Evolutionary conservation across 2,329 filamentous ascomycete genomes (phyloP).

Genomic region (Ceratocystis diversiconidia): DNA sequence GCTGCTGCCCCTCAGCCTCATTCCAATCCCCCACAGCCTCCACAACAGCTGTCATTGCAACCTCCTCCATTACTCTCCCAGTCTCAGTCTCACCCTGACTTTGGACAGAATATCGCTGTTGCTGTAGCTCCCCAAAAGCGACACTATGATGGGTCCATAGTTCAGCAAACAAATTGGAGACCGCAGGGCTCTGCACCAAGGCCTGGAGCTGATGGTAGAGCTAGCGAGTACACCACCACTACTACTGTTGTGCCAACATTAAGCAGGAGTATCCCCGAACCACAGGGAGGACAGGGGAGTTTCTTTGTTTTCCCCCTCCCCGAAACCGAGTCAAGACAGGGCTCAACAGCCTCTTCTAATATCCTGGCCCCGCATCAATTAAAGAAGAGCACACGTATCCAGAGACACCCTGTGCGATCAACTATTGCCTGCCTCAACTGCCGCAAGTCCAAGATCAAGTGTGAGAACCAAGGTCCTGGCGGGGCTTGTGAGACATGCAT

Average conservation of each 20-base stretch:
- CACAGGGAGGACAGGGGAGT: too few relatives aligned
- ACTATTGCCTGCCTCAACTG: conserved; percentile 67
- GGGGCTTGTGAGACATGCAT: conserved; percentile 63
- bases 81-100: not conserved
- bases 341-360: not conserved
- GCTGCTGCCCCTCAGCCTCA: not conserved
- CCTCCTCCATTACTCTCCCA: too few relatives aligned
- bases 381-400: conserved; percentile 32
- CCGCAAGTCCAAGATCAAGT: conserved; percentile 73
- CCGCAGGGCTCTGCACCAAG: not conserved
- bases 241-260: not conserved
- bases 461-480: conserved; percentile 60
- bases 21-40: not conserved
- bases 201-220: not conserved
- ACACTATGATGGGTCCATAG: not conserved
- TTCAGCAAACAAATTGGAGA: not conserved
- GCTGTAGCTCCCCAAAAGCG: conserved; percentile 8
- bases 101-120: not conserved
- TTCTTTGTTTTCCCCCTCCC: not conserved
- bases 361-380: not conserved
- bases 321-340: not conserved
- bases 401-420: conserved; percentile 49
- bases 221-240: not conserved
- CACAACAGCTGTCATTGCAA: not conserved
- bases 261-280: not conserved